A percentile compares a stretch with the other conserved stretches of the same genome.
These are phyloP conservation scores for Plasmodium billcollinsi DNA, from an alignment of 169 alveolate genomes.

Conservation along the genomic window DNA sequence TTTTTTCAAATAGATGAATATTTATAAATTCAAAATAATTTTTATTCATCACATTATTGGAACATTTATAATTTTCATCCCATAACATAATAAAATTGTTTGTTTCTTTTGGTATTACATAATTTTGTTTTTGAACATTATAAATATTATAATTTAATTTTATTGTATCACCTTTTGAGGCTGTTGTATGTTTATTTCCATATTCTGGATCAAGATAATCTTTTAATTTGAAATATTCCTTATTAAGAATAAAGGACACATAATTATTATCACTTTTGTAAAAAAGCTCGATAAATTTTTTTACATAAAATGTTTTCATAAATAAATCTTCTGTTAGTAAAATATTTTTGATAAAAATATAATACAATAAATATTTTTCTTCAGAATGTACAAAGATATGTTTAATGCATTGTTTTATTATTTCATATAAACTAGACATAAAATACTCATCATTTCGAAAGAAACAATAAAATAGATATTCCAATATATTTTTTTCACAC, in stretches of 20 bases:
- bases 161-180: not conserved
- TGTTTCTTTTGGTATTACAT: no score
- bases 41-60: constrained; percentile 9
- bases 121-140: not conserved
- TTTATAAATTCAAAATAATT: constrained; percentile 33
- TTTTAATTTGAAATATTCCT: constrained; percentile 44
- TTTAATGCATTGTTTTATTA: constrained; percentile 68
- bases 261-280: constrained; percentile 62
- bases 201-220: constrained; percentile 23
- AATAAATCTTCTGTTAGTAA: constrained; percentile 37
- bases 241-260: constrained; percentile 43
- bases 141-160: not conserved
- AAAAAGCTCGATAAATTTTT: constrained; percentile 67
- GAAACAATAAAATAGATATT: constrained; percentile 67
- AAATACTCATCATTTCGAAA: constrained; percentile 61
- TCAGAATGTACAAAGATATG: constrained; percentile 50
- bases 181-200: not conserved
- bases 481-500: constrained; percentile 69
- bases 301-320: constrained; percentile 67
- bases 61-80: not conserved
- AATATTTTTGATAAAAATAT: constrained; percentile 63
- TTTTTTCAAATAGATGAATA: constrained; percentile 14
- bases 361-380: constrained; percentile 55
- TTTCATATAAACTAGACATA: constrained; percentile 54
- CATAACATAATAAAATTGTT: no score